Evolutionary conservation across 2,329 filamentous ascomycete species (phyloP).

Genomic region (Ceratocystis albifundus): DNA sequence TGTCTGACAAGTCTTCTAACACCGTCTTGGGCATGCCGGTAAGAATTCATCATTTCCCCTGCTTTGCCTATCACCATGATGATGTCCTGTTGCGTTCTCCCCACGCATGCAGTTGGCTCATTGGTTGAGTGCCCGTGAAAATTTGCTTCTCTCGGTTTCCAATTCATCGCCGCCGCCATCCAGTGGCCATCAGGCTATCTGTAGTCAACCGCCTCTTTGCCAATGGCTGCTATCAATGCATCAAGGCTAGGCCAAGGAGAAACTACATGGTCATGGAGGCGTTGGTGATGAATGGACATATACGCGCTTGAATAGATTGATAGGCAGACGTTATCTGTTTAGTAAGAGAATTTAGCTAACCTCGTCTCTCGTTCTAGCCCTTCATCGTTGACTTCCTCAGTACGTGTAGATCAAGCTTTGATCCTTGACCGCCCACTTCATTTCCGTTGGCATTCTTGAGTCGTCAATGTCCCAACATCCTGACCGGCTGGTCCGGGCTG

Average conservation of each 20-base stretch:
- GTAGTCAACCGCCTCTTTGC: no score
- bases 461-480: neutral
- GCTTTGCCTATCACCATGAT: neutral
- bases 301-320: neutral
- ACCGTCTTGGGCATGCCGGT: slow-evolving; percentile 24
- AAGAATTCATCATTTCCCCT: slow-evolving; percentile 12
- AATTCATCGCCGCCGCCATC: neutral
- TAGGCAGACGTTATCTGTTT: neutral
- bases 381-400: slow-evolving; percentile 98
- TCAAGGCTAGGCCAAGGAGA: neutral
- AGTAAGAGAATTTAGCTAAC: neutral
- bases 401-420: slow-evolving; percentile 46
- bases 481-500: neutral
- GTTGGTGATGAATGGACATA: neutral
- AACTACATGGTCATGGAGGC: neutral
- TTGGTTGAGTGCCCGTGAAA: neutral
- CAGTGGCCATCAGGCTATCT: neutral
- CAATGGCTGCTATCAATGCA: neutral
- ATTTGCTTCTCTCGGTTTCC: neutral
- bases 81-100: neutral
- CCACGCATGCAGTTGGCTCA: neutral
- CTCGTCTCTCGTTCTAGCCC: slow-evolving; percentile 42
- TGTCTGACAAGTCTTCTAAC: slow-evolving; percentile 23
- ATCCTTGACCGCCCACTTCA: neutral
- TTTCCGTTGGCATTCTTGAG: neutral